Percentiles rank a stretch among this genome's conserved stretches.
Conservation (phyloP, 441 rosid genomes). For the Geranium incanum region DNA sequence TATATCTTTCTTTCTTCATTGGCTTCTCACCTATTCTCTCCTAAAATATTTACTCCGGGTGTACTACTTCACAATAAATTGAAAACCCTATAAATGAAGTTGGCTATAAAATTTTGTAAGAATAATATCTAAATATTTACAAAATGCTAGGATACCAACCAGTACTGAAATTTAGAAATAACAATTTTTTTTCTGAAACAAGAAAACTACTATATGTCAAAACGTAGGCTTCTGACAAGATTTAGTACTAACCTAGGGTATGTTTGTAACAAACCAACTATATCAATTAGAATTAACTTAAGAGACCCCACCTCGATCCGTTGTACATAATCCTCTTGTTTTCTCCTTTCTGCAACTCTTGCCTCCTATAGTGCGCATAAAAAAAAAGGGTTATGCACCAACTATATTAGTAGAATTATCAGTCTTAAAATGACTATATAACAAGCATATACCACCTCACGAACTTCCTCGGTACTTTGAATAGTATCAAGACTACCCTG, state of each 20-base stretch:
- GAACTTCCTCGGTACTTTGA: conserved; percentile 83
- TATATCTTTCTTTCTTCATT: background rate
- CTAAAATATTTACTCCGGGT: background rate
- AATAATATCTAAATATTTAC: background rate
- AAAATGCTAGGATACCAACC: background rate
- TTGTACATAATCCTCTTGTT: conserved; percentile 65
- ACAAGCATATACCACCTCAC: conserved; percentile 48
- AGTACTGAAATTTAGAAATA: background rate
- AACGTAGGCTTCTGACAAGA: background rate
- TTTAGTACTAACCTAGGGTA: background rate
- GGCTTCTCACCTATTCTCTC: background rate
- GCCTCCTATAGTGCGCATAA: conserved; percentile 48
- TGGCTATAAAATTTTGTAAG: background rate
- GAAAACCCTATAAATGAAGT: background rate
- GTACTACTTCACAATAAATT: background rate
- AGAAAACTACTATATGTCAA: background rate
- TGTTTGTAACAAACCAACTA: background rate
- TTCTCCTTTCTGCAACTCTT: conserved; percentile 76
- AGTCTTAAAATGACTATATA: background rate
- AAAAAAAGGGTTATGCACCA: background rate
- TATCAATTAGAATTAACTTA: background rate
- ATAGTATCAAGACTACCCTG: conserved; percentile 89
- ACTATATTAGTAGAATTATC: background rate
- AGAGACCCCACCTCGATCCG: conserved; percentile 58
- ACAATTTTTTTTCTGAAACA: background rate